Percentiles rank a stretch among this genome's conserved stretches.
These are phyloP conservation scores for Phyllostachys edulis DNA, from an alignment of 176 grass and related monocot genomes.

Conservation along the genomic window DNA sequence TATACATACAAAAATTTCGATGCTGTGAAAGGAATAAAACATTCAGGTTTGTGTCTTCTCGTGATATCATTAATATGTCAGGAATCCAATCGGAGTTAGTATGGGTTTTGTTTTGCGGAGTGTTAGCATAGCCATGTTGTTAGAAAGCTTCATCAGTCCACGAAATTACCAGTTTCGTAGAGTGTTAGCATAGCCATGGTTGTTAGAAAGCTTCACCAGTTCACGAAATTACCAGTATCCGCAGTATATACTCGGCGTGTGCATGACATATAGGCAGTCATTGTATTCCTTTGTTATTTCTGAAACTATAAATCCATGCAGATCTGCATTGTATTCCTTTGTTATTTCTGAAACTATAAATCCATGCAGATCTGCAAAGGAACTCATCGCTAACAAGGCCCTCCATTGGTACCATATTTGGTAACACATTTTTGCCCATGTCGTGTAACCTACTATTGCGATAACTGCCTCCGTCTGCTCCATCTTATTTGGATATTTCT, in stretches of 20 bases:
- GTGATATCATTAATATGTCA: neutral
- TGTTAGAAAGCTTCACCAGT: neutral
- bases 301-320: conserved; percentile 53
- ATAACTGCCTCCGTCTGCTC: neutral
- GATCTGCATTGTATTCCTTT: conserved; percentile 58
- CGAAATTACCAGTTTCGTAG: neutral
- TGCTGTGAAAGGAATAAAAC: conserved; percentile 85
- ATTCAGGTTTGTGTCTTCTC: conserved; percentile 51
- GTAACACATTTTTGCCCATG: conserved; percentile 37
- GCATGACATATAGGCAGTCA: neutral
- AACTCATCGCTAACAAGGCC: conserved; percentile 63
- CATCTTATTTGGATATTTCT: conserved; percentile 28
- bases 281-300: conserved; percentile 23
- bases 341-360: conserved; percentile 42
- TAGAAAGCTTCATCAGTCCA: neutral
- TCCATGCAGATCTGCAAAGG: conserved; percentile 70
- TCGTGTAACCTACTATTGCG: neutral
- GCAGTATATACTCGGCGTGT: neutral
- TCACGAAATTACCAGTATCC: neutral
- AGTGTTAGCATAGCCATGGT: neutral
- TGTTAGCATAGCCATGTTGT: neutral
- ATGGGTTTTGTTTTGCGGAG: neutral
- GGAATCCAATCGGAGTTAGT: neutral
- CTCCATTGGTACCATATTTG: conserved; percentile 79
- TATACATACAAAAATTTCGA: conserved; percentile 99